Percentiles rank a stretch among this genome's conserved stretches.
These are phyloP conservation scores for Vitis cinerea DNA, from an alignment of 164 flowering plant species.

Conservation along the genomic window DNA sequence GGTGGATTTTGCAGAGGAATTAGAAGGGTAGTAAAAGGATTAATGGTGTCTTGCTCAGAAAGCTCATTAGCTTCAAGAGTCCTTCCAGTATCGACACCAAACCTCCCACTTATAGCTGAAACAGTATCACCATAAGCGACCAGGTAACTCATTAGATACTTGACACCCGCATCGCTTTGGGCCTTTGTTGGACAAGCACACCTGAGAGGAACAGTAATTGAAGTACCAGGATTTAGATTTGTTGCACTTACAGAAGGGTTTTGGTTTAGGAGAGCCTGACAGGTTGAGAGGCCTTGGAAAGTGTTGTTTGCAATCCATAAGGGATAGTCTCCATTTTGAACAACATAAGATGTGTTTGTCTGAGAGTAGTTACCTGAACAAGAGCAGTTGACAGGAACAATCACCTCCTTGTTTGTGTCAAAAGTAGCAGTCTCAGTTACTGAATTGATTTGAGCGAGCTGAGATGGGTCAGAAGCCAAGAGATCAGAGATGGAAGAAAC, in stretches of 20 bases:
- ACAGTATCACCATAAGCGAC: constrained; percentile 38
- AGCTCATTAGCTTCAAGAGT: constrained; percentile 59
- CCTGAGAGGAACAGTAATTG: constrained; percentile 58
- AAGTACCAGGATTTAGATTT: constrained; percentile 28
- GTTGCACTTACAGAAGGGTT: constrained; percentile 4
- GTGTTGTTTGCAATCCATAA: constrained; percentile 20
- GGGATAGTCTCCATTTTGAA: constrained; percentile 5
- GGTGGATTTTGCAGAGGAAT: constrained; percentile 62
- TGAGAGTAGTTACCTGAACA: constrained; percentile 21
- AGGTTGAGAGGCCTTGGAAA: constrained; percentile 34
- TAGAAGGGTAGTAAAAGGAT: constrained; percentile 64
- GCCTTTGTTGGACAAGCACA: constrained; percentile 82
- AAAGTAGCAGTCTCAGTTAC: background rate
- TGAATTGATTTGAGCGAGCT: constrained; percentile 4
- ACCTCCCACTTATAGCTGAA: constrained; percentile 31
- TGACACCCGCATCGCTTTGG: constrained; percentile 43
- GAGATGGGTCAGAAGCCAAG: constrained; percentile 13
- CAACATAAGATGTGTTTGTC: constrained; percentile 17
- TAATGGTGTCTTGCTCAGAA: constrained; percentile 25
- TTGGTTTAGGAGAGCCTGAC: constrained; percentile 21
- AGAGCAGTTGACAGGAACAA: constrained; percentile 17
- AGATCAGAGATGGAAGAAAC: constrained; percentile 9
- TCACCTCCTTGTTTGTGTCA: background rate
- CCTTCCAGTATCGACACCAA: constrained; percentile 34
- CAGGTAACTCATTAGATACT: constrained; percentile 54